Evolutionary conservation across 2,329 filamentous ascomycete genomes (phyloP).

Genomic region (Cercospora zeina): DNA sequence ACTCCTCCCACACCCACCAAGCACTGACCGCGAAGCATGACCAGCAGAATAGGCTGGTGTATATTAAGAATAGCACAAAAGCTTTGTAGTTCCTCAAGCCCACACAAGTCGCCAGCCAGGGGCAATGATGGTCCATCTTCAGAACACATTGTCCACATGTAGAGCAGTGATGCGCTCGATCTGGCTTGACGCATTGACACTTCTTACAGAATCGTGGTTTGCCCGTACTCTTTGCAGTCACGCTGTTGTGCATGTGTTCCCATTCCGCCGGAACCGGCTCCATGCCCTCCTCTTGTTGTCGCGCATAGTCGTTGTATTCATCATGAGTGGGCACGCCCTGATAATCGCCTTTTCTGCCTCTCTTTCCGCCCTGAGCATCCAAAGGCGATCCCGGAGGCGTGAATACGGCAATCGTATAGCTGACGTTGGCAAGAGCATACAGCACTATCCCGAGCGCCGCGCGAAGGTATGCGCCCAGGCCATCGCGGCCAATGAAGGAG

Average conservation of each 20-base stretch:
- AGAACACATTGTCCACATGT: constrained; percentile 91
- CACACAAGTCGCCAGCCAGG: constrained; percentile 95
- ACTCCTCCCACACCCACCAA: constrained; percentile 81
- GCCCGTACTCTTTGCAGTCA: constrained; percentile 85
- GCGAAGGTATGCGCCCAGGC: constrained; percentile 30
- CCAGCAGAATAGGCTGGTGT: constrained; percentile 83
- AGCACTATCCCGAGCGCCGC: constrained; percentile 66
- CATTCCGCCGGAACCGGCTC: constrained; percentile 26
- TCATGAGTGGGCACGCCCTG: constrained; percentile 76
- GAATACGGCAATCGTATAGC: constrained; percentile 90
- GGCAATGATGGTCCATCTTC: constrained; percentile 99
- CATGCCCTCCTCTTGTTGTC: constrained; percentile 37
- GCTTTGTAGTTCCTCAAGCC: constrained; percentile 94
- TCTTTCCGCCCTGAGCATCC: constrained; percentile 28
- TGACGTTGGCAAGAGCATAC: constrained; percentile 79
- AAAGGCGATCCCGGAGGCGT: constrained; percentile 76
- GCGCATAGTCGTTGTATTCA: constrained; percentile 46
- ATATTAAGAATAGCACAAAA: constrained; percentile 88
- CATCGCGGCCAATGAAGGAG: constrained; percentile 44
- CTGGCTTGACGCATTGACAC: constrained; percentile 90
- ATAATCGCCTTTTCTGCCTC: constrained; percentile 56
- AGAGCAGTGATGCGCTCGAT: constrained; percentile 94
- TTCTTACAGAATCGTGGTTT: constrained; percentile 93
- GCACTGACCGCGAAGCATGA: constrained; percentile 74
- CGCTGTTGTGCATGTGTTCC: constrained; percentile 56